Evolutionary conservation across 2,329 filamentous ascomycete species (phyloP).

Genomic region (Venturiaceae sp.): DNA sequence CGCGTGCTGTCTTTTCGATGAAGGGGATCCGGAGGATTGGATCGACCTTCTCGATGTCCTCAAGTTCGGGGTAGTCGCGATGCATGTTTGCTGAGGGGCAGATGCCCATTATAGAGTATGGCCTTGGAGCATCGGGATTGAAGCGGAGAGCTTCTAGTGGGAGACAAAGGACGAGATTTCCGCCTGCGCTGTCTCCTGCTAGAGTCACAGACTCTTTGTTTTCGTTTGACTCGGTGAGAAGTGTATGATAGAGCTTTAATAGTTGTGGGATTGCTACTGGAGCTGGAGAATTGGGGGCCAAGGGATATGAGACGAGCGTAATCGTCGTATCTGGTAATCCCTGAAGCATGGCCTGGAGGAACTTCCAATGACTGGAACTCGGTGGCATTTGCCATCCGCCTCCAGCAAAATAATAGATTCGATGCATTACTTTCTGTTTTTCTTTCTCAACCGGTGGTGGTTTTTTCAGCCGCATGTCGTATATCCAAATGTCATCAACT

Average conservation of each 20-base stretch:
- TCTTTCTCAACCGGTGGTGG: conserved; percentile 7
- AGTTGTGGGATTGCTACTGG: conserved; percentile 38
- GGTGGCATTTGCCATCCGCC: conserved; percentile 47
- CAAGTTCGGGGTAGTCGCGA: conserved; percentile 35
- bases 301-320: conserved; percentile 41
- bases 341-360: conserved; percentile 35
- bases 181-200: conserved; percentile 47
- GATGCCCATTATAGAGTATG: conserved; percentile 32
- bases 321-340: conserved; percentile 20
- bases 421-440: conserved; percentile 17
- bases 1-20: conserved; percentile 30
- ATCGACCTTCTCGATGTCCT: conserved; percentile 29
- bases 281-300: conserved; percentile 45
- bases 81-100: conserved; percentile 41
- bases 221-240: conserved; percentile 29
- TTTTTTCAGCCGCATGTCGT: conserved; percentile 27
- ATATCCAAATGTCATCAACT: conserved; percentile 35
- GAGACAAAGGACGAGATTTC: conserved; percentile 39
- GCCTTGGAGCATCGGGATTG: conserved; percentile 9
- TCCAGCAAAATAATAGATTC: conserved; percentile 45
- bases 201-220: conserved; percentile 36
- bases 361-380: conserved; percentile 41
- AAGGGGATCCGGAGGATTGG: conserved; percentile 35
- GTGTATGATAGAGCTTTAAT: conserved; percentile 30
- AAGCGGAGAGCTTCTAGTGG: conserved; percentile 27